Percentiles rank a stretch among this genome's conserved stretches.
Conservation (phyloP, 768 basidiomycete species). For the Kwoniella newhampshirensis region DNA sequence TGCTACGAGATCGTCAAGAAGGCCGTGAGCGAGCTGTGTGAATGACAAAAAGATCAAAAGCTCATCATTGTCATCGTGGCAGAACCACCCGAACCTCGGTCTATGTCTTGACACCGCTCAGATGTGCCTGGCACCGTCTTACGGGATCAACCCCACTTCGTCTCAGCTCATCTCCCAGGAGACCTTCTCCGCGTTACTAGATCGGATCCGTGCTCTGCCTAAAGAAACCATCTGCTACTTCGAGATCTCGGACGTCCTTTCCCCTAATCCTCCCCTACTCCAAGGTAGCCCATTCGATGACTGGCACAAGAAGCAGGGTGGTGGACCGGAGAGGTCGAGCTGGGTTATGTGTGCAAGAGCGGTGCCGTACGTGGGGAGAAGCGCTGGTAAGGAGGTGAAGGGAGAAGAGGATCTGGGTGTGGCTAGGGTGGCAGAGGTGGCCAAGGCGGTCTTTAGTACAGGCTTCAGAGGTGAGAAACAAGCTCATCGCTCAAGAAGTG, state of each 20-base stretch:
- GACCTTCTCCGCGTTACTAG: constrained; percentile 20
- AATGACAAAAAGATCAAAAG: too few relatives aligned
- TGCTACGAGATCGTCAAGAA: constrained; percentile 36
- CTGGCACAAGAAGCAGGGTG: constrained; percentile 8
- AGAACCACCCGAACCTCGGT: constrained; percentile 37
- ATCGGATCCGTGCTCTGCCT: constrained; percentile 13
- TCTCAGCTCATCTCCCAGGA: constrained; percentile 16
- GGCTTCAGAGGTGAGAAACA: constrained; percentile 24
- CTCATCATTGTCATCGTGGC: background rate
- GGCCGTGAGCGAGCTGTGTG: constrained; percentile 7
- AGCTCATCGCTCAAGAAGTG: too few relatives aligned
- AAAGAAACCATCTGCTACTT: constrained; percentile 41
- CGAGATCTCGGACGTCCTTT: constrained; percentile 35
- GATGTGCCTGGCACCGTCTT: constrained; percentile 36
- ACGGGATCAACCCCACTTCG: constrained; percentile 39
- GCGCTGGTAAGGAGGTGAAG: constrained; percentile 13
- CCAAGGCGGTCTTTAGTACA: constrained; percentile 19
- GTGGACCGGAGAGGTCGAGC: constrained; percentile 1
- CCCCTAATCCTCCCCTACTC: constrained; percentile 7
- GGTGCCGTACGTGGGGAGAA: constrained; percentile 18
- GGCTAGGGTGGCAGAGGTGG: constrained; percentile 12
- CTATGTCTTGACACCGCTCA: constrained; percentile 38
- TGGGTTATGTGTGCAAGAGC: constrained; percentile 20
- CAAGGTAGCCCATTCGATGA: constrained; percentile 18
- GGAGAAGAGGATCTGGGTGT: constrained; percentile 11